A percentile compares a stretch with the other conserved stretches of the same genome.
Conservation (phyloP, 805 yeast genomes). For the Scheffersomyces stipitis region DNA sequence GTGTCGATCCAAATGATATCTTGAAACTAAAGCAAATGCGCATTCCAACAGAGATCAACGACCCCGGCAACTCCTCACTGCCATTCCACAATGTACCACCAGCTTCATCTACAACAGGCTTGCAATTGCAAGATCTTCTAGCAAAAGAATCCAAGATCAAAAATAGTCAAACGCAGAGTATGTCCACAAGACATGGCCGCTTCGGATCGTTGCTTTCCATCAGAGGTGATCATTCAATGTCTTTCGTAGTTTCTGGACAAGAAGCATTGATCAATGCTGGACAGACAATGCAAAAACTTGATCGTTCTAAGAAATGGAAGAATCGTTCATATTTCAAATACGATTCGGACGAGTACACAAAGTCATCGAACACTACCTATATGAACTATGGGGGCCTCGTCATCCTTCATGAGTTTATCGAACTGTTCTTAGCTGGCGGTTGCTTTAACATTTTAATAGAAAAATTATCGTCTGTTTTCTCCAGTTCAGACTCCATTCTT, state of each 20-base stretch:
- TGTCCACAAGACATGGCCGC: slow-evolving; percentile 79
- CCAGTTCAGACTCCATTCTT: slow-evolving; percentile 28
- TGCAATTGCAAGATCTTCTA: slow-evolving; percentile 52
- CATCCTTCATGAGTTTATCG: slow-evolving; percentile 44
- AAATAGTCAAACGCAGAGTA: slow-evolving; percentile 44
- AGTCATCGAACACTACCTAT: slow-evolving; percentile 21
- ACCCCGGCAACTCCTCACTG: slow-evolving; percentile 4
- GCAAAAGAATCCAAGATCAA: slow-evolving; percentile 59
- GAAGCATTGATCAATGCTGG: slow-evolving; percentile 51
- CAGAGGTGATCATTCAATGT: slow-evolving; percentile 57
- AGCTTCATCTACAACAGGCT: slow-evolving; percentile 35
- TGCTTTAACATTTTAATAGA: slow-evolving; percentile 68
- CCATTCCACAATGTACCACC: slow-evolving; percentile 17
- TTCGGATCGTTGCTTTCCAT: slow-evolving; percentile 86
- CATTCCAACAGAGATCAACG: not conserved
- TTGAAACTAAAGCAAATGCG: not conserved
- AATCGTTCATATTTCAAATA: slow-evolving; percentile 37
- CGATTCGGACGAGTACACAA: slow-evolving; percentile 40
- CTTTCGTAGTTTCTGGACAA: slow-evolving; percentile 72
- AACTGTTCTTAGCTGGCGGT: slow-evolving; percentile 61
- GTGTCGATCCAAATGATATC: slow-evolving; percentile 20
- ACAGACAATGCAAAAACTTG: slow-evolving; percentile 64
- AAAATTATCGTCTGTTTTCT: slow-evolving; percentile 48
- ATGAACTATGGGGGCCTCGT: slow-evolving; percentile 23
- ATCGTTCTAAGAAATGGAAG: slow-evolving; percentile 66